Percentiles rank a stretch among this genome's conserved stretches.
Evolutionary conservation across 2,329 filamentous ascomycete genomes (phyloP).

Genomic region (Penicillium sp.): DNA sequence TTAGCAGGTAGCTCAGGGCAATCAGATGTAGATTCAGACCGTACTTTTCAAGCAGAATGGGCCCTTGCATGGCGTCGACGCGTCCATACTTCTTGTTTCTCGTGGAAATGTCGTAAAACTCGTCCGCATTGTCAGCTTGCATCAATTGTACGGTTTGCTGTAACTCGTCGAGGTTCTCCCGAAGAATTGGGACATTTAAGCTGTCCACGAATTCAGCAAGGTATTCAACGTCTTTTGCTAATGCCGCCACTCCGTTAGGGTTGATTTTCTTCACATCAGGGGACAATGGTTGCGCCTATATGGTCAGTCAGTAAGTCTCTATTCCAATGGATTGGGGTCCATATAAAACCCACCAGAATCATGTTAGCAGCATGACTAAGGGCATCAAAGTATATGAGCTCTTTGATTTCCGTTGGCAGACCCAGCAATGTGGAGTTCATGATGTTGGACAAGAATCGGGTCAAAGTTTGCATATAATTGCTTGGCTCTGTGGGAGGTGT

Average conservation of each 20-base stretch:
- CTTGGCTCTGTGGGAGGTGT: slow-evolving; percentile 69
- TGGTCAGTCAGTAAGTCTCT: slow-evolving; percentile 12
- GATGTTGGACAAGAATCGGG: slow-evolving; percentile 88
- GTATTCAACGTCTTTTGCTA: slow-evolving; percentile 80
- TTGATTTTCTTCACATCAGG: slow-evolving; percentile 81
- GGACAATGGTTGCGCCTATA: slow-evolving; percentile 71
- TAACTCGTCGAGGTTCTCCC: slow-evolving; percentile 86
- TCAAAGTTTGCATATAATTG: slow-evolving; percentile 94
- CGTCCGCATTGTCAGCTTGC: slow-evolving; percentile 83
- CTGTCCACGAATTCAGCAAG: slow-evolving; percentile 82
- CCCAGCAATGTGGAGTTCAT: slow-evolving; percentile 93
- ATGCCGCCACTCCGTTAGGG: slow-evolving; percentile 74
- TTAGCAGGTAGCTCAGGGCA: slow-evolving; percentile 15
- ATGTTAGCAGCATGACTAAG: slow-evolving; percentile 84
- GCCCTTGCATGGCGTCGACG: slow-evolving; percentile 87
- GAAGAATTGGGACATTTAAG: slow-evolving; percentile 82
- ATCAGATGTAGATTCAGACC: slow-evolving; percentile 18
- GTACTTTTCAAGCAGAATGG: slow-evolving; percentile 87
- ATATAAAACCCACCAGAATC: slow-evolving; percentile 61
- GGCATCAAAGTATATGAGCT: slow-evolving; percentile 96
- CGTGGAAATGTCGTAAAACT: slow-evolving; percentile 90
- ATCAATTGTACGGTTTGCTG: slow-evolving; percentile 89
- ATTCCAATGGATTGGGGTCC: slow-evolving; percentile 1
- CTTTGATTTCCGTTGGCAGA: slow-evolving; percentile 92
- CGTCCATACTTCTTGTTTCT: slow-evolving; percentile 91